phyloP scores from a whole-genome alignment of 2,329 filamentous ascomycete genomes.

The Phialophora chinensis region DNA sequence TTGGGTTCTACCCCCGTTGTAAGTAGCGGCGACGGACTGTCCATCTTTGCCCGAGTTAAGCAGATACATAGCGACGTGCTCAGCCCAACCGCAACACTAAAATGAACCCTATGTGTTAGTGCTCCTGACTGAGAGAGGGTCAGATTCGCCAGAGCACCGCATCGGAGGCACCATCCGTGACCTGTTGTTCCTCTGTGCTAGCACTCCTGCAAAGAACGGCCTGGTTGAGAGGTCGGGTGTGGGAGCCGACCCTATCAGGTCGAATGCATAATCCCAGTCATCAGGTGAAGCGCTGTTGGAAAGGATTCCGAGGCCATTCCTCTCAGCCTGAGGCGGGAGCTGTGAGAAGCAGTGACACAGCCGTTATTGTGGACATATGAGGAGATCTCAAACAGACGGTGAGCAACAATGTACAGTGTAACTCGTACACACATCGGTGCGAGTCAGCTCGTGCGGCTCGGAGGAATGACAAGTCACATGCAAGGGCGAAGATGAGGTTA shows the following conservation, averaged over 20 bases:
- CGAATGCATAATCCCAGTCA: neutral
- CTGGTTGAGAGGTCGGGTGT: neutral
- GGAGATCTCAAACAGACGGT: constrained; percentile 18
- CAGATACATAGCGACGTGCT: neutral
- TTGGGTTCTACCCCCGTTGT: neutral
- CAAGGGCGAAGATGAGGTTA: constrained; percentile 6
- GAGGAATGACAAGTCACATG: constrained; percentile 29
- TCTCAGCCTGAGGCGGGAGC: neutral
- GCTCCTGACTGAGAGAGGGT: neutral
- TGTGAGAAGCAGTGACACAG: neutral
- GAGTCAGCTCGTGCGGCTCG: constrained; percentile 16
- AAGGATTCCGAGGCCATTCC: neutral
- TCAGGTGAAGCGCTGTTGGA: neutral
- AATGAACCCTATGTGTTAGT: neutral
- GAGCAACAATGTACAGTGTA: constrained; percentile 11
- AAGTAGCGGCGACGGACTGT: neutral
- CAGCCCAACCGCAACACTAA: neutral
- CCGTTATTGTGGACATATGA: neutral
- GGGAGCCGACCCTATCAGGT: neutral
- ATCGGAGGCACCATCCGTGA: neutral
- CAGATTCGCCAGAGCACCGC: neutral
- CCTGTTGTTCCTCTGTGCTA: neutral
- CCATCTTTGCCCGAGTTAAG: constrained; percentile 1
- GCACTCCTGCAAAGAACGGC: neutral
- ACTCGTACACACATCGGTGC: neutral